Percentiles rank a stretch among this genome's conserved stretches.
Evolutionary conservation across 2,329 filamentous ascomycete species (phyloP).

Genomic region (Aspergillus puulaauensis): DNA sequence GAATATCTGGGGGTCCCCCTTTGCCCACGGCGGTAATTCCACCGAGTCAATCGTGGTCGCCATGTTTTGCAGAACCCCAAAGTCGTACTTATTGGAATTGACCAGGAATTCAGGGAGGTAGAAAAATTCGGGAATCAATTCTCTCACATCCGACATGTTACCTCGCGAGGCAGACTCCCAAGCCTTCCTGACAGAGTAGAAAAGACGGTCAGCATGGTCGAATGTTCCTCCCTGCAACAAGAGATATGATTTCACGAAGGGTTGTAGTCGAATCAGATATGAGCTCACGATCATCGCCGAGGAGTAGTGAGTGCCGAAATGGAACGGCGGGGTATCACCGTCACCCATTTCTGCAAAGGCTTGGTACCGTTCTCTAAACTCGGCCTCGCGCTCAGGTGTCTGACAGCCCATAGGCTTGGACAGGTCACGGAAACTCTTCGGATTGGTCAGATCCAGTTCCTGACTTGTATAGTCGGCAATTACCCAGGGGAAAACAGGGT

Average conservation of each 20-base stretch:
- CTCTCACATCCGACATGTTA: constrained; percentile 91
- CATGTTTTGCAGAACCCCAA: constrained; percentile 80
- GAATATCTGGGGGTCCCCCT: constrained; percentile 93
- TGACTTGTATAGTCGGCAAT: constrained; percentile 94
- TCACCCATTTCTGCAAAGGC: constrained; percentile 91
- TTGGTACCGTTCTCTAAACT: constrained; percentile 80
- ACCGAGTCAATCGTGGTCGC: constrained; percentile 81
- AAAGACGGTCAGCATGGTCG: constrained; percentile 91
- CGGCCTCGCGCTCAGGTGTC: constrained; percentile 69
- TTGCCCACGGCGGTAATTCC: constrained; percentile 90
- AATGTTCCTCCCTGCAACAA: constrained; percentile 93
- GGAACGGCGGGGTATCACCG: constrained; percentile 72
- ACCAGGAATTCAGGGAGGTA: constrained; percentile 91
- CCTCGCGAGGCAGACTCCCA: constrained; percentile 88
- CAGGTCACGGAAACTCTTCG: constrained; percentile 82
- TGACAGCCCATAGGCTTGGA: constrained; percentile 97
- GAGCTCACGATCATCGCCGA: constrained; percentile 98
- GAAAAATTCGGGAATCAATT: constrained; percentile 96
- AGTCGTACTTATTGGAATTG: constrained; percentile 94
- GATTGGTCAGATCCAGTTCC: constrained; percentile 82
- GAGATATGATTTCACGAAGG: constrained; percentile 94
- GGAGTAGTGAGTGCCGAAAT: constrained; percentile 98
- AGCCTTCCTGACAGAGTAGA: constrained; percentile 86
- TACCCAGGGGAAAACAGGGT: constrained; percentile 97
- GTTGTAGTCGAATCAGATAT: constrained; percentile 90